Base-by-base conservation (phyloP, 108 stramenopile species). In the Discostella stelligeroides region DNA sequence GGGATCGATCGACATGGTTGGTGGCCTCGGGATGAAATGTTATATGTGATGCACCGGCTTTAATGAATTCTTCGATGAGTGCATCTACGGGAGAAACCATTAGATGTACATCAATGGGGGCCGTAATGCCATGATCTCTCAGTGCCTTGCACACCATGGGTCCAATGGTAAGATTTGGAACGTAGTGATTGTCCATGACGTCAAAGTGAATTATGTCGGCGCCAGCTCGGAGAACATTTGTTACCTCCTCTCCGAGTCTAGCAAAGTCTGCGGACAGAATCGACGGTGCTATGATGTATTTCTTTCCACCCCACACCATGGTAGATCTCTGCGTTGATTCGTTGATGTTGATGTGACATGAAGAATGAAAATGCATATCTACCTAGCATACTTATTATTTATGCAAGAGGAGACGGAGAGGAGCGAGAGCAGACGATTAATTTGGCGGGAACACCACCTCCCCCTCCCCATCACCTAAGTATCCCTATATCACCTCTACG, bases 111-210 rank as follows among this genome's bases (percentile, higher is more conserved):
- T 99, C 98, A 78, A 99, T 99, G 48, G 96, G 96, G 15, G 96
- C 95, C 10, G 97, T 98, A 12, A 99, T 95, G 42, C 98, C 98
- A 86, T 98, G 97, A 60, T 96, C 94, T 23, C 98, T 91, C 23
- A 99, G 86, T 8, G 97, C 98, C 84, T 96, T 96, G 94, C 98
- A 99, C 11, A 99, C 98, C 90, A 99, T 96, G 61, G 98, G 98
- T 53, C 98, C 98, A 53, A 99, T 97, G 49, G 98, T 98, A 24
- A 99, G 86, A 87, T 98, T 99, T 37, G 98, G 98, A 9, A 98
- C 97, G 81, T 97, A 99, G 87, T 99, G 98, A 81, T 97, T 98
- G 88, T 99, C 98, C 98, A 99, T 99, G 23, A 99, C 97, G 68
- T 99, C 98, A 67, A 99, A 99, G 86, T 99, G 98, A 45, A 99